Base-by-base conservation (phyloP, 2,329 filamentous ascomycete genomes). In the Periconia sp. region DNA sequence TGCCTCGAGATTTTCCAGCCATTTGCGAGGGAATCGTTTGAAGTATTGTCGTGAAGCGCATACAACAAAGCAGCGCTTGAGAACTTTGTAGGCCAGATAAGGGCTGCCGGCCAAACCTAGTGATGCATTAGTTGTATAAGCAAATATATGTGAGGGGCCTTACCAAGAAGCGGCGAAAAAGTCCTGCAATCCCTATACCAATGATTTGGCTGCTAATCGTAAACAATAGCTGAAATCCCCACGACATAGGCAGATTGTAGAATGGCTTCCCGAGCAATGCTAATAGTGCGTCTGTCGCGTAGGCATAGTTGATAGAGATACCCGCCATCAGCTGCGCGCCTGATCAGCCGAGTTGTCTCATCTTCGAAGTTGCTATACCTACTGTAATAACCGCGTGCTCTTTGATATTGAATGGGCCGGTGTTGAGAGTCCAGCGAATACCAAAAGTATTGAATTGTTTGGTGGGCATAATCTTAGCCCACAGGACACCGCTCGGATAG, bases 11-110 rank as follows among this genome's bases (percentile, higher is more conserved):
- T 85, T 10, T 66, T 79, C 63, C 88, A 89, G 2, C 88, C 88
- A 70, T 81, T 40, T 72, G 82, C 67, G 82, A 73, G 73, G 58
- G 85, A 81, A 56, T 85, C 79, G 0, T 81, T 77, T 23, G 74
- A 69, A 13, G 77, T 76, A 60, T 82, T 81, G 60, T 91, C 88
- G 65, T 92, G 88, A 77, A 92, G 86, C 55, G 87, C 86, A 60
- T 87, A 86, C 77, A 91, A 87, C 35, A 91, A 74, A 0, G 86
- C 83, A 8, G 87, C 82, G 6, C 83, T 82, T 49, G 88, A 86
- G 20, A 91, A 76, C 47, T 84, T 88, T 1, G 78, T 80, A 0
- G 88, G 88, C 87, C 88, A 91, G 54, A 91, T 89, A 85, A 91
- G 89, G 10, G 87, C 83, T 0, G 86, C 85, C 3, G 84, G 84